phyloP scores from a whole-genome alignment of 202 grass and related monocot species.

The Digitaria exilis region DNA sequence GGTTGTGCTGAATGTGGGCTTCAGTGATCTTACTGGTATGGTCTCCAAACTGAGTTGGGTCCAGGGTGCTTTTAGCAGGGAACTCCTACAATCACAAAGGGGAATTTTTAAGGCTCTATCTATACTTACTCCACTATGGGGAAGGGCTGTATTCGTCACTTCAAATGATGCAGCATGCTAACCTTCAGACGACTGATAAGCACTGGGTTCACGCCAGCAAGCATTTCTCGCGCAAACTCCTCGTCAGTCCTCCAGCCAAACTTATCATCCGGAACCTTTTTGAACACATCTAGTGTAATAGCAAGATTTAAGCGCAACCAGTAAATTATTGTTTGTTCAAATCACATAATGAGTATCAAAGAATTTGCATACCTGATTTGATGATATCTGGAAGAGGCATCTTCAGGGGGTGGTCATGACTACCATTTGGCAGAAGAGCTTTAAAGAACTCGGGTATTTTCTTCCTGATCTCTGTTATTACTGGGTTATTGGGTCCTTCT shows the following conservation, averaged over 20 bases:
- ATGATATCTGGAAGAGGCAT: slow-evolving; percentile 77
- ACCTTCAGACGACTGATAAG: slow-evolving; percentile 71
- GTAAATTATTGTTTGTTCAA: neutral
- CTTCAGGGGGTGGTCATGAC: slow-evolving; percentile 54
- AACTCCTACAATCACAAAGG: slow-evolving; percentile 57
- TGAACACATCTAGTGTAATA: slow-evolving; percentile 19
- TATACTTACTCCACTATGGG: neutral
- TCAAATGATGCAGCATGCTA: slow-evolving; percentile 23
- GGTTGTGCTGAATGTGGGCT: slow-evolving; percentile 64
- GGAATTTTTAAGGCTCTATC: neutral
- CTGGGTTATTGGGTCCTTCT: slow-evolving; percentile 39
- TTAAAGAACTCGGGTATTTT: slow-evolving; percentile 59
- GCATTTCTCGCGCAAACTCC: slow-evolving; percentile 86
- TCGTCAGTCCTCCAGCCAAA: slow-evolving; percentile 94
- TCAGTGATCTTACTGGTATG: slow-evolving; percentile 83
- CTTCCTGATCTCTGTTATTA: slow-evolving; percentile 49
- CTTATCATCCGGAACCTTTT: slow-evolving; percentile 47
- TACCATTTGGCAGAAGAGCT: slow-evolving; percentile 55
- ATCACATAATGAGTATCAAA: neutral
- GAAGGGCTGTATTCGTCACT: neutral
- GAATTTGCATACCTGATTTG: slow-evolving; percentile 49
- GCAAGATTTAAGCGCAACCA: neutral
- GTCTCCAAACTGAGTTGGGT: slow-evolving; percentile 60
- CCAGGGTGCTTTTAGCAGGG: slow-evolving; percentile 74
- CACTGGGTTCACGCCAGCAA: slow-evolving; percentile 91